Base-by-base conservation (phyloP, 2,329 filamentous ascomycete genomes). In the Lachnellula arida region DNA sequence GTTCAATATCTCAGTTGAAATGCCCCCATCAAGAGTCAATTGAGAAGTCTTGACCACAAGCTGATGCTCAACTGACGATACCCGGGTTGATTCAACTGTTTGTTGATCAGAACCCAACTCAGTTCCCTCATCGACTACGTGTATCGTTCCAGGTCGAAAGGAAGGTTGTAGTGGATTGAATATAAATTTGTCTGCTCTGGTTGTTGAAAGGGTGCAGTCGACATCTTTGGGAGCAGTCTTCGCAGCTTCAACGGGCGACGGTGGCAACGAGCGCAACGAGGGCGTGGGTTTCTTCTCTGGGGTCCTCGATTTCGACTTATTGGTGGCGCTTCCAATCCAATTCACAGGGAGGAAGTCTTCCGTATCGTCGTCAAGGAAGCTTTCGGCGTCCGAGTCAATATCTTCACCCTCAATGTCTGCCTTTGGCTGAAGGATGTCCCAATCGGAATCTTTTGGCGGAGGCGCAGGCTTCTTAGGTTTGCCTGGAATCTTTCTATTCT, bases 341-440 rank as follows among this genome's bases (percentile, higher is more conserved):
- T 8, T 19, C 1, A 15, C 23, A 7, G 47, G 55, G 4, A 54
- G 43, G 5, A 54, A 57, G 28, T 57, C 47, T 25, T 47, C 47
- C 3, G 42, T 53, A 28, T 51, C 46, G 39, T 57, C 46, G n/a
- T 57, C 55, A 11, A 51, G 19, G n/a, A 53, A 54, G n/a, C 17
- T 46, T 7, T 39, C 46, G 11, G 28, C 39, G 19, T 53, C 55
- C 1, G 46, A 57, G 37, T 34, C 46, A 11, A 15, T 8, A 22
- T 49, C 37, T 35, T 53, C 39, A 12, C 28, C 43, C 39, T 23
- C 49, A 28, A 32, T 6, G 51, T 51, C 14, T 19, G 34, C 7
- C 51, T 44, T 32, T 57, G 17, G 5, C 34, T 47, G 25, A 53
- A 57, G 12, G 14, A 40, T 14, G 37, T 17, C n/a, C 37, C 14